These are phyloP conservation scores for Cercospora sojina DNA, from an alignment of 2,329 filamentous ascomycete species.

Conservation along the genomic window DNA sequence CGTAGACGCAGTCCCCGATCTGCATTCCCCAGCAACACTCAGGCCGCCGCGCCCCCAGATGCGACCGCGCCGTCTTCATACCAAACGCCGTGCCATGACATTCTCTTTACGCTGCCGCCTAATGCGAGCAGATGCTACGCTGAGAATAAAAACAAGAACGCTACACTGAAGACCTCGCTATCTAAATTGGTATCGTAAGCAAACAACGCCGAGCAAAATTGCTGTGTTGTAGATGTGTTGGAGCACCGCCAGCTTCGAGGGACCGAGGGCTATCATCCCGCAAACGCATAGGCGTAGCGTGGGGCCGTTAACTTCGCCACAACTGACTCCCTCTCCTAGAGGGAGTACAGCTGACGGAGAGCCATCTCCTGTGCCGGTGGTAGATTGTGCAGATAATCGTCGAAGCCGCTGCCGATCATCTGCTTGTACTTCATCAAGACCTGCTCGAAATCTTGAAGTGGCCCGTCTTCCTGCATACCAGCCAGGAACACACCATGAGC, in stretches of 20 bases:
- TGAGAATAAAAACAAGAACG: constrained; percentile 30
- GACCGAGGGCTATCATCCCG: not conserved
- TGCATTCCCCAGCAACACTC: not conserved
- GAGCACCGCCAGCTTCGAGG: not conserved
- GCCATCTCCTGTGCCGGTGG: constrained; percentile 45
- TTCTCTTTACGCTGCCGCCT: constrained; percentile 36
- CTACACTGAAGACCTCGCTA: constrained; percentile 29
- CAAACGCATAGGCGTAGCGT: constrained; percentile 7
- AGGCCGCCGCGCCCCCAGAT: not conserved
- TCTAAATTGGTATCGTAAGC: constrained; percentile 32
- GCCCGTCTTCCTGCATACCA: constrained; percentile 60
- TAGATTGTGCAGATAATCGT: constrained; percentile 51
- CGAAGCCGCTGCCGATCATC: constrained; percentile 55
- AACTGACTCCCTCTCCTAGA: constrained; percentile 34
- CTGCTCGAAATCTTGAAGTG: constrained; percentile 68
- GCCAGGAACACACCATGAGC: constrained; percentile 60
- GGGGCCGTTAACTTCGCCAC: constrained; percentile 17
- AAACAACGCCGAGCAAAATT: constrained; percentile 19
- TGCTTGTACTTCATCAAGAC: constrained; percentile 55
- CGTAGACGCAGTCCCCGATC: not conserved
- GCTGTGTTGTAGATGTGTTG: constrained; percentile 4
- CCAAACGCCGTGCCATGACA: constrained; percentile 25
- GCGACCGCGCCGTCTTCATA: constrained; percentile 1
- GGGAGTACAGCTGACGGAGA: constrained; percentile 46
- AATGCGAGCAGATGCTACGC: constrained; percentile 41